These are phyloP conservation scores for Manihot esculenta DNA, from an alignment of 441 rosid genomes.

Conservation along the genomic window DNA sequence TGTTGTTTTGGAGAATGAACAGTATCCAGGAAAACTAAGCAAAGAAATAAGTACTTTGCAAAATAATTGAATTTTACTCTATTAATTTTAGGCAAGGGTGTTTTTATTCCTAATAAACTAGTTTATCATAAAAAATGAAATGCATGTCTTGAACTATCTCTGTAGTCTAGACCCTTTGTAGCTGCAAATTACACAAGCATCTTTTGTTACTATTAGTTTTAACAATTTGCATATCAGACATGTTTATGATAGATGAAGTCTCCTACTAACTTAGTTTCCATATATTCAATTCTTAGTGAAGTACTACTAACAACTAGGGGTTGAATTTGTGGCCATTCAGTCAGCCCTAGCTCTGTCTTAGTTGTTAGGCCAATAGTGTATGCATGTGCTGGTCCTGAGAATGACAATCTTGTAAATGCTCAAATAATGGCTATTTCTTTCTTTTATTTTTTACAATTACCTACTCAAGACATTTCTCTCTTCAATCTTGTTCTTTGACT, in stretches of 20 bases:
- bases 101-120: not conserved
- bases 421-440: not conserved
- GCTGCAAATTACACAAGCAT: not conserved
- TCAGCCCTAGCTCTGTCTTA: too few relatives aligned
- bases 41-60: not conserved
- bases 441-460: not conserved
- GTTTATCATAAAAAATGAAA: not conserved
- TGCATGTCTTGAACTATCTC: not conserved
- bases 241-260: too few relatives aligned
- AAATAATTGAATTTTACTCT: not conserved
- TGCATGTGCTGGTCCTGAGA: not conserved
- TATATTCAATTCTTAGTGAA: too few relatives aligned
- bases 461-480: not conserved
- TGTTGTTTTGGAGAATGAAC: not conserved
- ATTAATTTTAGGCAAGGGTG: not conserved
- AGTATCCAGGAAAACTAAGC: not conserved
- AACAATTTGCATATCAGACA: not conserved
- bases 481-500: slow-evolving; percentile 5
- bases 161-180: not conserved
- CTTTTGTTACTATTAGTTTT: not conserved
- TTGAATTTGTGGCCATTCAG: too few relatives aligned
- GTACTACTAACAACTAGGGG: too few relatives aligned
- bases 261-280: too few relatives aligned
- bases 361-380: too few relatives aligned
- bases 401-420: not conserved